Percentiles rank a stretch among this genome's conserved stretches.
phyloP scores from a whole-genome alignment of 2,329 filamentous ascomycete species.

The Keithomyces neogunnii region DNA sequence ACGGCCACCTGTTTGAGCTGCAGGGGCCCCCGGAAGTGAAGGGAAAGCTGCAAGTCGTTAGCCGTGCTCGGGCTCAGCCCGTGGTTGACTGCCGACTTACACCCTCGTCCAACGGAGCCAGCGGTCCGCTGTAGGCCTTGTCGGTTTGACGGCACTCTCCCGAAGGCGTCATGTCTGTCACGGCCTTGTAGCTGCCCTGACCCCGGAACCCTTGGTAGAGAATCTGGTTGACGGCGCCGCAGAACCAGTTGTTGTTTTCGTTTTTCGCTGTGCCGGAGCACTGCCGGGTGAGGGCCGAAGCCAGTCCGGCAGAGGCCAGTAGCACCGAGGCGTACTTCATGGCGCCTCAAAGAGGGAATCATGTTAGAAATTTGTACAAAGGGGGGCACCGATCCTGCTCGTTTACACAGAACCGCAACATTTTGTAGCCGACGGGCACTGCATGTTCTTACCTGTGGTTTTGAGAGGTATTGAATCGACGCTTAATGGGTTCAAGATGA shows the following conservation, averaged over 20 bases:
- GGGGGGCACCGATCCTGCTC: no score
- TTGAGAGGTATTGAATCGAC: no score
- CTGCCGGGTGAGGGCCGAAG: constrained; percentile 23
- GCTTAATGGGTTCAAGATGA: no score
- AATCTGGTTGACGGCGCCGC: constrained; percentile 55
- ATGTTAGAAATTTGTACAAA: not conserved
- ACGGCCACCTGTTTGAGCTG: constrained; percentile 59
- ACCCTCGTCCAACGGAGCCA: constrained; percentile 63
- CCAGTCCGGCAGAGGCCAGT: constrained; percentile 20
- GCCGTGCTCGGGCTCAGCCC: not conserved
- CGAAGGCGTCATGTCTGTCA: constrained; percentile 49
- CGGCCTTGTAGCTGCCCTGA: constrained; percentile 54
- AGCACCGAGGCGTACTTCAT: constrained; percentile 23
- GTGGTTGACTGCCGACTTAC: constrained; percentile 34
- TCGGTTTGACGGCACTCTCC: constrained; percentile 46
- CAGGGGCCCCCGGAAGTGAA: constrained; percentile 65
- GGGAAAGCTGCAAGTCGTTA: constrained; percentile 45
- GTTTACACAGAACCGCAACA: no score
- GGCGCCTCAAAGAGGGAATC: not conserved
- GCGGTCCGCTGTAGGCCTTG: constrained; percentile 47
- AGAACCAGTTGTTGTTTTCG: constrained; percentile 56
- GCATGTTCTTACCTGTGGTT: no score
- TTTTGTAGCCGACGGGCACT: no score
- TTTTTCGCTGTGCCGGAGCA: constrained; percentile 25
- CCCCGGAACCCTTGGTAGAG: constrained; percentile 56